Evolutionary conservation across 2,329 filamentous ascomycete genomes (phyloP).

Genomic region (Fusarium sarcochroum): DNA sequence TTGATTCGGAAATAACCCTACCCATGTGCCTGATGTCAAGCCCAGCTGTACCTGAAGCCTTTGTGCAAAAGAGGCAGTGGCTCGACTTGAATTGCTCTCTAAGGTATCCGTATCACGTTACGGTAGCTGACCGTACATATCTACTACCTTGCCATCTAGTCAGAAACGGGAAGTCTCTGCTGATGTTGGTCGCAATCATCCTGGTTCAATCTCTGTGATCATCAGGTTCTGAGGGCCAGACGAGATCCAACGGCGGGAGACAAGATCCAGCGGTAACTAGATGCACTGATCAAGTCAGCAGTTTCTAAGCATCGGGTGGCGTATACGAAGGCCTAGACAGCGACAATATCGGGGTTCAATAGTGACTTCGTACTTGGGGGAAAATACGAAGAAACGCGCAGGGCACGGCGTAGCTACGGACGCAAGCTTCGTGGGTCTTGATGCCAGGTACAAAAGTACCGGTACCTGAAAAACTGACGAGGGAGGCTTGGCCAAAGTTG

Average conservation of each 20-base stretch:
- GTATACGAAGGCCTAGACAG: slow-evolving; percentile 36
- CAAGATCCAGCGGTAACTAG: slow-evolving; percentile 3
- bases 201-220: slow-evolving; percentile 11
- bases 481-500: slow-evolving; percentile 25
- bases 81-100: not conserved
- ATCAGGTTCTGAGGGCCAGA: slow-evolving; percentile 24
- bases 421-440: slow-evolving; percentile 42
- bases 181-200: not conserved
- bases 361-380: slow-evolving; percentile 29
- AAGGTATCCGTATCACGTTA: slow-evolving; percentile 1
- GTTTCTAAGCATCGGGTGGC: slow-evolving; percentile 20
- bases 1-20: slow-evolving; percentile 43
- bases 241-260: slow-evolving; percentile 14
- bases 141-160: not conserved
- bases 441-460: slow-evolving; percentile 45
- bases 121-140: slow-evolving; percentile 2
- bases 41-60: slow-evolving; percentile 9
- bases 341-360: slow-evolving; percentile 23
- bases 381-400: slow-evolving; percentile 48
- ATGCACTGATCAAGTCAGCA: slow-evolving; percentile 16
- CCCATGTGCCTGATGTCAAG: slow-evolving; percentile 26
- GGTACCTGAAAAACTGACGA: slow-evolving; percentile 38
- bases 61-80: slow-evolving; percentile 3
- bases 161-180: slow-evolving; percentile 1
- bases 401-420: slow-evolving; percentile 39